A percentile compares a stretch with the other conserved stretches of the same genome.
Conservation (phyloP, 208 protist genomes). For the Hexamita inflata region DNA sequence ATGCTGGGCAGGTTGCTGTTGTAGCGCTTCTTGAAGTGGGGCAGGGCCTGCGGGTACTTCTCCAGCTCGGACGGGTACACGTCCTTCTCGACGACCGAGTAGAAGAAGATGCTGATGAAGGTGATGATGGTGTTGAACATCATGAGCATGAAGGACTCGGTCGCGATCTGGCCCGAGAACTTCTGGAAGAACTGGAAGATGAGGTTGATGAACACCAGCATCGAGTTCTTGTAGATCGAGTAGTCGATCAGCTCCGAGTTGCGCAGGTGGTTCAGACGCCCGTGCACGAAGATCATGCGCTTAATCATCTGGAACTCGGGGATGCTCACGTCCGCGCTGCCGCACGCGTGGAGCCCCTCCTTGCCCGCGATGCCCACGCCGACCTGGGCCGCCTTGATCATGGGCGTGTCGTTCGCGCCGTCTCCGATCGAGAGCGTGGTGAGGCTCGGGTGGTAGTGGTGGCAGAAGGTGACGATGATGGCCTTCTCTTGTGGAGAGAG, state of each 20-base stretch:
- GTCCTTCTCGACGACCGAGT: conserved; percentile 2
- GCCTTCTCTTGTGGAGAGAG: conserved; percentile 24
- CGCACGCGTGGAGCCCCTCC: conserved; percentile 30
- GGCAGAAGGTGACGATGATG: not conserved
- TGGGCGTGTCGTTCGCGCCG: conserved; percentile 35
- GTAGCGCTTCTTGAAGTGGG: not conserved
- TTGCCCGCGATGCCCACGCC: conserved; percentile 33
- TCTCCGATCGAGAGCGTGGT: conserved; percentile 34
- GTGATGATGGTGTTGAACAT: conserved; percentile 20
- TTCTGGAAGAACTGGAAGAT: not conserved
- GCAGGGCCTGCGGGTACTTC: not conserved
- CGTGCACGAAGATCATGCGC: conserved; percentile 22
- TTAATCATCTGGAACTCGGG: conserved; percentile 1
- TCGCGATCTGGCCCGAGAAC: not conserved
- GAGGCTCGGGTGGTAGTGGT: not conserved
- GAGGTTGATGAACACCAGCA: not conserved
- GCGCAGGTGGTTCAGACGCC: not conserved
- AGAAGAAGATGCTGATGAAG: not conserved
- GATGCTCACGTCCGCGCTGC: conserved; percentile 23
- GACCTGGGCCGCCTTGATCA: conserved; percentile 36
- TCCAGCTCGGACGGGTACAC: not conserved
- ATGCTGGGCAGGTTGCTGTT: conserved; percentile 3
- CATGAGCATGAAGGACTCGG: not conserved
- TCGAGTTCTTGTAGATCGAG: conserved; percentile 21
- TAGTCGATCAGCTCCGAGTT: conserved; percentile 24